Base-by-base conservation (phyloP, 306 rosid species). In the Luffa aegyptiaca region DNA sequence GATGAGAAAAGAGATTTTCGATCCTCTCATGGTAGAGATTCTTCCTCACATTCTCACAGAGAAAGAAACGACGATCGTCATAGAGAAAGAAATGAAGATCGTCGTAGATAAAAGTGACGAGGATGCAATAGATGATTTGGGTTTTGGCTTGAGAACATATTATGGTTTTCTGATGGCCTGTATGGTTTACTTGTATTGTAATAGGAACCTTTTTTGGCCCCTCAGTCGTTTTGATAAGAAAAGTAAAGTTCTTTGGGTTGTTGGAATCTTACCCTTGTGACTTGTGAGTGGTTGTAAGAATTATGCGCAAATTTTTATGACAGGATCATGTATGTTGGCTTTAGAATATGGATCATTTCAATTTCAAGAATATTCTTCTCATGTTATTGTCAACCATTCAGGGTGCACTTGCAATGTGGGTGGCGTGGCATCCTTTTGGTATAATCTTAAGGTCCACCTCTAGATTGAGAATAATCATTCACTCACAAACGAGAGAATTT, bases 1-100 rank as follows among this genome's bases (percentile, higher is more conserved):
- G 77, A 72, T 65, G 48, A 39, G 75, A 81, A 80, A 26, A 70
- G 53, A 36, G 76, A 81, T 42, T 31, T 13, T 42, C 51, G 35
- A 39, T 53, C 76, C 8, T 56, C 55, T 68, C 78, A 61, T 59
- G 80, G 77, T 17, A 17, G 78, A 70, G 80, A 49, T 73, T 83
- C 80, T 33, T 48, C 78, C 13, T 76, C 58, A 17, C 36, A 8
- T 49, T 79, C 73, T 56, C 55, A 16, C 1, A 81, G 49, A 65
- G 75, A 69, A 20, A 69, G 75, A 44, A 44, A 42, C 2, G 55
- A 69, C 1, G 75, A 20, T 2, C 75, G 37, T 72, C 42, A 6
- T 72, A 48, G 59, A 46, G 48, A 6, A 46, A 46, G 75, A 44
- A 44, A 42, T 2, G 55, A 69, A 3, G 75, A 20, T 2, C 75